A percentile compares a stretch with the other conserved stretches of the same genome.
Conservation (phyloP, 345 rosid genomes). For the Citrus mangshanensis region DNA sequence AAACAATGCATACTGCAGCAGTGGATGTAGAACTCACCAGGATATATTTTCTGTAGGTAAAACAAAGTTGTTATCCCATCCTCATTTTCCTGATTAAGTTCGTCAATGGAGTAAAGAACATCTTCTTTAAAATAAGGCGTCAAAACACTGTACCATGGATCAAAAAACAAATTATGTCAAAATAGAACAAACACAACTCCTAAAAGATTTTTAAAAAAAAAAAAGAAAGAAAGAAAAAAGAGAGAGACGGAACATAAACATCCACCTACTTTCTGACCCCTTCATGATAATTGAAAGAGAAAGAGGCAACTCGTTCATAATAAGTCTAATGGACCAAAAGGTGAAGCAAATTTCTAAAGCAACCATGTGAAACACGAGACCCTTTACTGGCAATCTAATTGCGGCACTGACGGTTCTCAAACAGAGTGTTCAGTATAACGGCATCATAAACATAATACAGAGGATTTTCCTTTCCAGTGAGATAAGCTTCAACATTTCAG, state of each 20-base stretch:
- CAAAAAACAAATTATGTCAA: slow-evolving; percentile 25
- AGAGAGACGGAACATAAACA: neutral
- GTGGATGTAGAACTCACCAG: slow-evolving; percentile 51
- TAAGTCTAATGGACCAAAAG: neutral
- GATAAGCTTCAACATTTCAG: slow-evolving; percentile 6
- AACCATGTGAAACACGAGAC: neutral
- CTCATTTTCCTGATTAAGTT: slow-evolving; percentile 80
- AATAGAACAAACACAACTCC: slow-evolving; percentile 4
- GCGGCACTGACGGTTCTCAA: neutral
- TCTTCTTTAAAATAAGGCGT: slow-evolving; percentile 89
- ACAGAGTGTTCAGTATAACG: neutral
- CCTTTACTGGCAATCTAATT: neutral
- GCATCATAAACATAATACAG: neutral
- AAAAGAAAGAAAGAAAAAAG: neutral
- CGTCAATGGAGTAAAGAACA: slow-evolving; percentile 84
- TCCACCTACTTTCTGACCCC: neutral
- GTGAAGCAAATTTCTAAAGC: neutral
- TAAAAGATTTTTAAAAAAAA: neutral
- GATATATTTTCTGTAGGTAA: slow-evolving; percentile 86
- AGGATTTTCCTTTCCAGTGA: neutral
- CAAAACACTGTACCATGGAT: slow-evolving; percentile 63
- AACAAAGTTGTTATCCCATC: slow-evolving; percentile 84
- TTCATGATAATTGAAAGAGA: neutral
- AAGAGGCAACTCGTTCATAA: neutral
- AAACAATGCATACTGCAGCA: slow-evolving; percentile 3